Evolutionary conservation across 805 yeast genomes (phyloP), one percentile per base, ranked within the genome.

Genomic region (Nakazawaea sp.): DNA sequence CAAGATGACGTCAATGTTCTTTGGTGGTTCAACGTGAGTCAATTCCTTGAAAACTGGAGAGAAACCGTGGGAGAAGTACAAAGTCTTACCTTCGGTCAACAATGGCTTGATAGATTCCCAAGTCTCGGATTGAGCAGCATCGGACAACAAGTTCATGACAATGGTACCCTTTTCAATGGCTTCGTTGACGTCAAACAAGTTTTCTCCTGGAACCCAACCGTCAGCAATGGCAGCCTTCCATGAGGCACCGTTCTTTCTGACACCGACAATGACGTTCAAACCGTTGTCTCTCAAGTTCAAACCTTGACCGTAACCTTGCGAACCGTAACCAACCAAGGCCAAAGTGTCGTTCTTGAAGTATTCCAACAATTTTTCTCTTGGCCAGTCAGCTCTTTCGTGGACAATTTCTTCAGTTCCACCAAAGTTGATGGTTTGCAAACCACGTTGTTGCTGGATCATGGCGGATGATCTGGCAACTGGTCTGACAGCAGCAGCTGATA

Each of bases 261-360:
- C 98, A 80, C 98, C 98, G 53, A 92, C 75, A 64, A 92, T 85
- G 55, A 90, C 98, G 66, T 90, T 90, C 61, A 92, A 68, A 68
- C 98, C 98, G 60, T 92, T 90, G 78, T 92, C 98, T 74, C 98
- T 86, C 74, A 94, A 73, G 88, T 92, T 92, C 56, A 92, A 80
- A 70, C 97, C 97, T 76, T 92, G 98, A 64, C 98, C 98, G 78
- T 92, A 90, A 77, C 98, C 98, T 75, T 92, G 98, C 51, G 98
- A 90, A 63, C 98, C 98, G 81, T 92, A 92, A 70, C 98, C 98
- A 54, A 92, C 89, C 60, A 92, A 71, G 52, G 98, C 97, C 61
- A 92, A 73, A 45, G 98, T 92, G 66, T 92, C 97, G 68, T 89
- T 73, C 79, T 92, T 90, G 88, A 92, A 92, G 78, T 89, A 92